phyloP scores from a whole-genome alignment of 352 stramenopile species.

The Globisporangium parvum region DNA sequence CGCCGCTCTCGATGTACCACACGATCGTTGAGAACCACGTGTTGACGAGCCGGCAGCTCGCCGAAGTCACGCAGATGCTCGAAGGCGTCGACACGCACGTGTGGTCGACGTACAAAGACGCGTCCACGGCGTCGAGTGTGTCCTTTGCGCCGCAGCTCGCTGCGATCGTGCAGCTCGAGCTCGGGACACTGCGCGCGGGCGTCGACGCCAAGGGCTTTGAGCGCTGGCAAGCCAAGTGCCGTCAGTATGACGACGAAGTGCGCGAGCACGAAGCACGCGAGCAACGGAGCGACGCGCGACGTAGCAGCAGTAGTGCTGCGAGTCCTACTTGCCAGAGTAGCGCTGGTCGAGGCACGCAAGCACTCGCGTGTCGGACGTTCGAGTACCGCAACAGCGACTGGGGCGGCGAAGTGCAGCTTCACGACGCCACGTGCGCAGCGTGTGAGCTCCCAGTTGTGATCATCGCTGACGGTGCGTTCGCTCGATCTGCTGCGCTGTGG shows the following conservation, averaged over 20 bases:
- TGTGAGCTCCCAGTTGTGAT: slow-evolving; percentile 82
- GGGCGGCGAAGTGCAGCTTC: slow-evolving; percentile 81
- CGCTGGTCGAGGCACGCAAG: slow-evolving; percentile 1
- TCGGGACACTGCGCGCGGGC: slow-evolving; percentile 26
- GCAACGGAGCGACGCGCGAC: neutral
- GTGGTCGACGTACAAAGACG: slow-evolving; percentile 74
- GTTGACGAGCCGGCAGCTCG: slow-evolving; percentile 54
- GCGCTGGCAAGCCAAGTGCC: slow-evolving; percentile 47
- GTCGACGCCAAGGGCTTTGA: slow-evolving; percentile 45
- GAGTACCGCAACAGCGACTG: slow-evolving; percentile 84
- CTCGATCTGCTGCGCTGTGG: slow-evolving; percentile 2
- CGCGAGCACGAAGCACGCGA: slow-evolving; percentile 10
- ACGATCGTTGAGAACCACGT: slow-evolving; percentile 70
- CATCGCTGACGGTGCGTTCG: slow-evolving; percentile 56
- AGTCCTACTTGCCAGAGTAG: neutral
- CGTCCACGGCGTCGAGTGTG: slow-evolving; percentile 35
- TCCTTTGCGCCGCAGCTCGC: slow-evolving; percentile 67
- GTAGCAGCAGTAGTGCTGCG: neutral
- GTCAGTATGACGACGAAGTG: slow-evolving; percentile 38
- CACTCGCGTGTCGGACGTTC: slow-evolving; percentile 42
- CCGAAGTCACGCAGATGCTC: slow-evolving; percentile 65
- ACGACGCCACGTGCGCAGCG: slow-evolving; percentile 63
- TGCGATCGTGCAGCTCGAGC: slow-evolving; percentile 64
- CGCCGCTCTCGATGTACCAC: slow-evolving; percentile 69
- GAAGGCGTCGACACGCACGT: slow-evolving; percentile 80